Percentiles rank a stretch among this genome's conserved stretches.
Conservation (phyloP, 2,329 filamentous ascomycete species). For the Cytospora leucostoma region DNA sequence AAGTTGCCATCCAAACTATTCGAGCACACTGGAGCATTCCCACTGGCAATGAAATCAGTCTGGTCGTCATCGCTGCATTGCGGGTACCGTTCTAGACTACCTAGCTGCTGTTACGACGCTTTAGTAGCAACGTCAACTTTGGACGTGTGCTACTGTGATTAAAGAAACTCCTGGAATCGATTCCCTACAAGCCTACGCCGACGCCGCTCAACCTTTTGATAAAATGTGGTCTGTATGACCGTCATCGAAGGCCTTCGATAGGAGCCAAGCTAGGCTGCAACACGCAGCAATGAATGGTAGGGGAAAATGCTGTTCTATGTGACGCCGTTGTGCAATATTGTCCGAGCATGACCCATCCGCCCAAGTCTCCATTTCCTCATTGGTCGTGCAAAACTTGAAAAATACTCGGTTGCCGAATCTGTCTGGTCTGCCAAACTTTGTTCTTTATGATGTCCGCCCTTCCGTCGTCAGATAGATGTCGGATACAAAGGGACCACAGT, state of each 20-base stretch:
- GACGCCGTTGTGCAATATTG: conserved; percentile 14
- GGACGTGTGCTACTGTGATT: not conserved
- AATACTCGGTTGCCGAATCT: not conserved
- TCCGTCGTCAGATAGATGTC: not conserved
- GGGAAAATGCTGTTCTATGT: conserved; percentile 16
- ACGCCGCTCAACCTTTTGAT: conserved; percentile 9
- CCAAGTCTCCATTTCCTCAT: not conserved
- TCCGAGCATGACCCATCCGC: not conserved
- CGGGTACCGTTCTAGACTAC: not conserved
- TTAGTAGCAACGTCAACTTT: not conserved
- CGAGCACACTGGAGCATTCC: not conserved
- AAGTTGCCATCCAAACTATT: not conserved
- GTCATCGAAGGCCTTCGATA: not conserved
- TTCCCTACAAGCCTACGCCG: conserved; percentile 2
- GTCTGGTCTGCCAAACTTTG: not conserved
- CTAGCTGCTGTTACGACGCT: not conserved
- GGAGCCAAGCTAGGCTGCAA: not conserved
- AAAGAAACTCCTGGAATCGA: not conserved
- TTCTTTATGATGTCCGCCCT: not conserved
- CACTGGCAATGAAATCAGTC: not conserved
- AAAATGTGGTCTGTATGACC: conserved; percentile 8
- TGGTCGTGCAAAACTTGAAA: not conserved
- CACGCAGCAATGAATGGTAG: not conserved
- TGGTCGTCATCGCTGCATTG: not conserved
- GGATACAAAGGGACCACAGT: not conserved